Conservation (phyloP, 768 basidiomycete genomes). For the Piloderma croceum region DNA sequence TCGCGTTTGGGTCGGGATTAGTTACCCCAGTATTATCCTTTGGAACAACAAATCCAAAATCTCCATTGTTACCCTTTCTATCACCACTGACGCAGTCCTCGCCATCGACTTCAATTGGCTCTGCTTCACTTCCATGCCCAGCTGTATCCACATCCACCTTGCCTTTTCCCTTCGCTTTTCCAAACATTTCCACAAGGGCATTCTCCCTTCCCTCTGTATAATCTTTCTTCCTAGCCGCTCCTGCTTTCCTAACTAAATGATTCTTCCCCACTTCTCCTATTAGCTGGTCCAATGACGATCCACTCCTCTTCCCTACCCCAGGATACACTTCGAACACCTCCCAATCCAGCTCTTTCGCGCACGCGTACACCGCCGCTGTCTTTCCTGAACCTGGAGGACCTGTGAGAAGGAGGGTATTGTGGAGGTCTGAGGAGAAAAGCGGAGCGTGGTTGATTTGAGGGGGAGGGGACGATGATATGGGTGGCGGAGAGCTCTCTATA, state of each 20-base stretch:
- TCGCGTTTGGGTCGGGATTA: background rate
- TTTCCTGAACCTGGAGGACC: slow-evolving; percentile 88
- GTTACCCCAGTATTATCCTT: background rate
- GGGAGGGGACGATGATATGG: slow-evolving; percentile 4
- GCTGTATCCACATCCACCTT: background rate
- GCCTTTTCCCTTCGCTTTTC: slow-evolving; percentile 3
- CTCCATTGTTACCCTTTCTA: too few species aligned
- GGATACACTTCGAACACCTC: slow-evolving; percentile 96
- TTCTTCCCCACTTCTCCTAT: slow-evolving; percentile 94
- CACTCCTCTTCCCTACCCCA: slow-evolving; percentile 86
- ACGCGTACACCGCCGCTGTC: slow-evolving; percentile 89
- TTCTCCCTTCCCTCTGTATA: slow-evolving; percentile 6
- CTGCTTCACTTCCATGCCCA: slow-evolving; percentile 12
- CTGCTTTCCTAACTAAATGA: slow-evolving; percentile 59
- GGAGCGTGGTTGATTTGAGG: slow-evolving; percentile 10
- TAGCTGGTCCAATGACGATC: slow-evolving; percentile 67
- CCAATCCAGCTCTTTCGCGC: slow-evolving; percentile 91
- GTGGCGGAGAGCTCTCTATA: too few species aligned
- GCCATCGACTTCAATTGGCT: slow-evolving; percentile 19
- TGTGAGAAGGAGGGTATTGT: slow-evolving; percentile 80
- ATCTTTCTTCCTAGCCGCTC: slow-evolving; percentile 5
- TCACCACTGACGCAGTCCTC: too few species aligned
- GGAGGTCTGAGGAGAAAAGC: slow-evolving; percentile 45
- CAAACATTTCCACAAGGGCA: background rate
- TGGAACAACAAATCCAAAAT: too few species aligned